Evolutionary conservation across 805 yeast species (phyloP).

Genomic region (Saccharomycopsis lassenensis): DNA sequence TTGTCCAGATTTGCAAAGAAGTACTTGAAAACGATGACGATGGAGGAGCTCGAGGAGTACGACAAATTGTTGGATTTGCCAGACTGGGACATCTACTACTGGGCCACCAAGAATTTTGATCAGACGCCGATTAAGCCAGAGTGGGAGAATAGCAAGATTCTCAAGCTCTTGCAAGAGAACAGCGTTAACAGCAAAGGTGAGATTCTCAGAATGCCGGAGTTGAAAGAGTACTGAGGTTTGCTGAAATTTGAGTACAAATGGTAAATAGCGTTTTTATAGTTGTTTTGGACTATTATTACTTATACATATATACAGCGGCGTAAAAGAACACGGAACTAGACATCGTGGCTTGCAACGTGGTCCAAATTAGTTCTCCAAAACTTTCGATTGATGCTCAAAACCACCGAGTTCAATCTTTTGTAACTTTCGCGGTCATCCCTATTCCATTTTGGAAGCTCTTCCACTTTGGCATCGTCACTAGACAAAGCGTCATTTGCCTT

Average conservation of each 20-base stretch:
- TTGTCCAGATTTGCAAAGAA: slow-evolving; percentile 78
- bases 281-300: background rate
- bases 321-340: too few relatives aligned
- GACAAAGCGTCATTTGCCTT: too few relatives aligned
- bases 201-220: slow-evolving; percentile 79
- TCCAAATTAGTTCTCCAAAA: too few relatives aligned
- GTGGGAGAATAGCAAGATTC: slow-evolving; percentile 63
- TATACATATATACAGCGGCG: too few relatives aligned
- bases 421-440: too few relatives aligned
- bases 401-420: too few relatives aligned
- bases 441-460: too few relatives aligned
- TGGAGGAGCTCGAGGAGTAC: slow-evolving; percentile 70
- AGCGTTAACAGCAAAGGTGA: slow-evolving; percentile 63
- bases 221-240: slow-evolving; percentile 24
- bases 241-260: background rate
- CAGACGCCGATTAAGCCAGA: slow-evolving; percentile 80
- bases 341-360: too few relatives aligned
- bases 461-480: too few relatives aligned
- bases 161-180: slow-evolving; percentile 56
- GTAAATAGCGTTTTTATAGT: background rate
- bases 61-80: slow-evolving; percentile 79
- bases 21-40: slow-evolving; percentile 46
- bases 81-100: slow-evolving; percentile 98
- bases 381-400: too few relatives aligned
- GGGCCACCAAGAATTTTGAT: slow-evolving; percentile 83